A percentile compares a stretch with the other conserved stretches of the same genome.
phyloP scores from a whole-genome alignment of 495 filamentous ascomycete genomes.

The Durotheca rogersii region DNA sequence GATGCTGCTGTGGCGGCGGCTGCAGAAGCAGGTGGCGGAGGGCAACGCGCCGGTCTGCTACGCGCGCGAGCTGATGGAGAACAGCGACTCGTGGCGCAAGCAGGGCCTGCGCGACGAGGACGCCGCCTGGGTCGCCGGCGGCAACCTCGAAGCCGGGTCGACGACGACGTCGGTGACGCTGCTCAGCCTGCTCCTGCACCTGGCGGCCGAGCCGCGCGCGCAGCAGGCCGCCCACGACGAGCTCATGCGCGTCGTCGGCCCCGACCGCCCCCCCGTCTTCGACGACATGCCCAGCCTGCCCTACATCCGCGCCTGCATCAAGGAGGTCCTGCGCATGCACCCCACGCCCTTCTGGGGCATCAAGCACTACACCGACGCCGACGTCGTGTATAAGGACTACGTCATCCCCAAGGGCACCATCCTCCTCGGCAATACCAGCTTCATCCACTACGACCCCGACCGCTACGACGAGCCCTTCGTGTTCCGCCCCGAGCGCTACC shows the following conservation, averaged over 20 bases:
- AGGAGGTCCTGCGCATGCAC: conserved; percentile 55
- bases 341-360: conserved; percentile 50
- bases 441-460: conserved; percentile 25
- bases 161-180: conserved; percentile 56
- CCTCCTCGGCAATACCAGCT: conserved; percentile 34
- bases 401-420: conserved; percentile 43
- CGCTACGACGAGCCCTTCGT: conserved; percentile 24
- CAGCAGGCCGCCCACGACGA: conserved; percentile 42
- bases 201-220: conserved; percentile 33
- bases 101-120: conserved; percentile 39
- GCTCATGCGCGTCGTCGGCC: conserved; percentile 46
- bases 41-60: conserved; percentile 23
- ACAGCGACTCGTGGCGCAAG: conserved; percentile 12
- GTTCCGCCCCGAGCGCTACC: conserved; percentile 40
- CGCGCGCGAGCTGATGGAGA: conserved; percentile 24
- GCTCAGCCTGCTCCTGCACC: conserved; percentile 50
- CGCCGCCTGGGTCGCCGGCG: conserved; percentile 44
- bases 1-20: conserved; percentile 43
- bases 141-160: conserved; percentile 50
- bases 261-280: conserved; percentile 44
- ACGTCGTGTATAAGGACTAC: conserved; percentile 44
- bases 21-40: conserved; percentile 34
- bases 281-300: conserved; percentile 47
- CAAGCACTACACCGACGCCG: conserved; percentile 48
- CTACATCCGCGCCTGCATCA: conserved; percentile 46